These are phyloP conservation scores for Piper longum DNA, from an alignment of 164 flowering plant genomes.

Conservation along the genomic window DNA sequence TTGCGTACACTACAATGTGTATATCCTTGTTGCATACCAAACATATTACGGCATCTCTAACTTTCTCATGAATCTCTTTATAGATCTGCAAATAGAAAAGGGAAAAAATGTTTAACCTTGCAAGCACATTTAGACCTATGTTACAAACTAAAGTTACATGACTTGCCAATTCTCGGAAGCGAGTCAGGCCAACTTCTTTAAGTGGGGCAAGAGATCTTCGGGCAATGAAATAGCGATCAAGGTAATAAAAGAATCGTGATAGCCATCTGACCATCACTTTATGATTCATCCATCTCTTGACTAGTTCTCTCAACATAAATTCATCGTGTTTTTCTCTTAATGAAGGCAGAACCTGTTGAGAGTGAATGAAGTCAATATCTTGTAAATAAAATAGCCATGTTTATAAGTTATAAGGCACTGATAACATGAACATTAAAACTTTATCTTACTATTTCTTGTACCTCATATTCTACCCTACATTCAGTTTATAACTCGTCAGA, in stretches of 20 bases:
- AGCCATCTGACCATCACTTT: constrained; percentile 97
- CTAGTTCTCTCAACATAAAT: constrained; percentile 90
- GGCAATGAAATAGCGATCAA: constrained; percentile 83
- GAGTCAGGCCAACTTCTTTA: constrained; percentile 82
- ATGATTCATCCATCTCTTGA: constrained; percentile 87
- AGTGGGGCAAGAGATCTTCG: constrained; percentile 78
- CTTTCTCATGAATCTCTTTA: constrained; percentile 8
- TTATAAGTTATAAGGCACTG: no score
- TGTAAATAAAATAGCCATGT: neutral
- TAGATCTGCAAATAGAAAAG: constrained; percentile 5
- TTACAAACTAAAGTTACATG: neutral
- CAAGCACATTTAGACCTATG: no score
- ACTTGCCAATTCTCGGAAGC: constrained; percentile 71
- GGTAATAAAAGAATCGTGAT: constrained; percentile 79
- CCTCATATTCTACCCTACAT: no score
- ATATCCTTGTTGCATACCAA: constrained; percentile 3
- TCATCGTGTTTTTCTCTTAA: constrained; percentile 89
- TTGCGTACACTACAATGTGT: neutral
- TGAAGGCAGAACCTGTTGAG: constrained; percentile 66
- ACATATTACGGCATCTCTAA: constrained; percentile 13
- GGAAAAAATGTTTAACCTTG: neutral
- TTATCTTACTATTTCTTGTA: no score
- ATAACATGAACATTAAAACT: no score
- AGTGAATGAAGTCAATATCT: neutral
- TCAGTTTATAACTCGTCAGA: no score